Evolutionary conservation across 2,329 filamentous ascomycete genomes (phyloP).

Genomic region (Mycosphaerelloides madeirae): DNA sequence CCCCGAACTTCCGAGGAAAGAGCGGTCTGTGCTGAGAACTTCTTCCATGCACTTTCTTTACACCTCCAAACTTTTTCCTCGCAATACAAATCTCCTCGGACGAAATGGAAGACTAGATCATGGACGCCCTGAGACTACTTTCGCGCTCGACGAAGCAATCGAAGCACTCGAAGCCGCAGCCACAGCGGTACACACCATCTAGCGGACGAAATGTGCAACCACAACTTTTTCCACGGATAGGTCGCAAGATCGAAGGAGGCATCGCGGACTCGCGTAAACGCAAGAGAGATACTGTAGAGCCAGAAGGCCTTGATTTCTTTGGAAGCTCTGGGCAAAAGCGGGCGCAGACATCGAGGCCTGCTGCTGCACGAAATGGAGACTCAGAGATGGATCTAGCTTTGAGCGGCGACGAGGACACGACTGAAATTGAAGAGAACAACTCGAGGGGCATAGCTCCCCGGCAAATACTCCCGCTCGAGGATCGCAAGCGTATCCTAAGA

Average conservation of each 20-base stretch:
- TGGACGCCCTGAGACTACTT: constrained; percentile 71
- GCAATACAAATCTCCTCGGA: not conserved
- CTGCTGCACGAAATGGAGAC: too few relatives aligned
- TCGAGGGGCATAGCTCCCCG: not conserved
- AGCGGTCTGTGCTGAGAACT: constrained; percentile 1
- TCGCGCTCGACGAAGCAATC: constrained; percentile 63
- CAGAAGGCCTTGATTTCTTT: constrained; percentile 42
- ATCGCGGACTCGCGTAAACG: constrained; percentile 34
- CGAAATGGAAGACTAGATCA: constrained; percentile 30
- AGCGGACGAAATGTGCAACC: constrained; percentile 61
- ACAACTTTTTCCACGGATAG: constrained; percentile 54
- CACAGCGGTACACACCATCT: constrained; percentile 53
- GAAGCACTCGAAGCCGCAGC: constrained; percentile 35
- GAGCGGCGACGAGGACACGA: not conserved
- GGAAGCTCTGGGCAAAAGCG: constrained; percentile 15
- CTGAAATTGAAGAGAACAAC: not conserved
- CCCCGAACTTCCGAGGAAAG: not conserved
- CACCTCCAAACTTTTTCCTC: not conserved
- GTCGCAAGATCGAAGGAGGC: constrained; percentile 14
- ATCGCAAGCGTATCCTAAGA: constrained; percentile 29
- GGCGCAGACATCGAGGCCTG: not conserved
- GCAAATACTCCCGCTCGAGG: constrained; percentile 4
- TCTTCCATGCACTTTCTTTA: not conserved
- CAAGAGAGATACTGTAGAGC: constrained; percentile 35
- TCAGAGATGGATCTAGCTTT: not conserved